These are phyloP conservation scores for Naematelia encephala DNA, from an alignment of 768 basidiomycete genomes.

Conservation along the genomic window DNA sequence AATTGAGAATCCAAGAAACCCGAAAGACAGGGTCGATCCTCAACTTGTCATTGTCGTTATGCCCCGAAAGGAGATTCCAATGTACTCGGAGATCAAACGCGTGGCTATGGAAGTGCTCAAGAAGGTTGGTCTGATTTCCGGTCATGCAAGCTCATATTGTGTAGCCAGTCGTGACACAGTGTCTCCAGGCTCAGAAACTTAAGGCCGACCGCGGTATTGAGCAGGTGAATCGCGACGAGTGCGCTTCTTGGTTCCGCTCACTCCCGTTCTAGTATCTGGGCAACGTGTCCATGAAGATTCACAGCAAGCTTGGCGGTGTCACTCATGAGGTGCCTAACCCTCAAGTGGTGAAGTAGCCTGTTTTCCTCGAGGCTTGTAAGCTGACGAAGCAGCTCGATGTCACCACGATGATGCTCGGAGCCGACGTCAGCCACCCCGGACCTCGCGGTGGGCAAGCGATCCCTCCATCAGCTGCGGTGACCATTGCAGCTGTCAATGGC, in stretches of 20 bases:
- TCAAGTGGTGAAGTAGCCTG: background rate
- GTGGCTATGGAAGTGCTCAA: constrained; percentile 9
- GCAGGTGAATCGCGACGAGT: background rate
- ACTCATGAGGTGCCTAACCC: constrained; percentile 35
- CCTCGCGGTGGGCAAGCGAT: constrained; percentile 24
- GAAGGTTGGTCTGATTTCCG: too few species aligned
- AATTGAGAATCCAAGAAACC: background rate
- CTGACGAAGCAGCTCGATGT: constrained; percentile 19
- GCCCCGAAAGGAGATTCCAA: constrained; percentile 22
- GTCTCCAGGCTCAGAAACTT: constrained; percentile 36
- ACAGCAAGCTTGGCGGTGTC: constrained; percentile 50
- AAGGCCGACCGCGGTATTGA: background rate
- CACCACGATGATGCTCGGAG: constrained; percentile 40
- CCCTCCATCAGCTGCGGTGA: constrained; percentile 41
- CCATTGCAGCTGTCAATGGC: constrained; percentile 32
- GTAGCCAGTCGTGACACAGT: constrained; percentile 48
- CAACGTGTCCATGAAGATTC: constrained; percentile 46
- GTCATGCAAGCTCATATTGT: background rate
- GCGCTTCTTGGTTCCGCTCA: background rate
- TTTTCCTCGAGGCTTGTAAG: constrained; percentile 10
- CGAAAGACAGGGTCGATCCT: background rate
- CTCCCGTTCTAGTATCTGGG: background rate
- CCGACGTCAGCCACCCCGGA: constrained; percentile 43
- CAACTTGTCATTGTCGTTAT: background rate
- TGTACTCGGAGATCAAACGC: constrained; percentile 40